Evolutionary conservation across 2,329 filamentous ascomycete genomes (phyloP), one percentile per base, ranked within the genome.

Genomic region (Penicillium italicum): DNA sequence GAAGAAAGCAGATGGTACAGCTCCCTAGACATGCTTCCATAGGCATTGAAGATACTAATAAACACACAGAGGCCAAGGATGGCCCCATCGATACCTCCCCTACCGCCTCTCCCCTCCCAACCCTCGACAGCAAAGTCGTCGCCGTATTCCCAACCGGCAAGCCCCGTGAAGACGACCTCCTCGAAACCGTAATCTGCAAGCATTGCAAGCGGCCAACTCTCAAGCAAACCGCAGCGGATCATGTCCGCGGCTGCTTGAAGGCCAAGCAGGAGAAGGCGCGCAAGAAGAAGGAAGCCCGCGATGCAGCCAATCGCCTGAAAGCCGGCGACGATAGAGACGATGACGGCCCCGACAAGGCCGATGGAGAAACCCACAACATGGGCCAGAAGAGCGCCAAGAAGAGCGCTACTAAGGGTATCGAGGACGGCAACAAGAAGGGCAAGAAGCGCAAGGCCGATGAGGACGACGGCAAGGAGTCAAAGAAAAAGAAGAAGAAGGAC

Each of bases 401-500:
- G 72, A 86, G 83, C 64, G 74, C 74, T 4, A 66, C 70, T 14
- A 74, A 74, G 64, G 72, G 69, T 1, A 80, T 83, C 40, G 80
- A 50, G 16, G 48, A 83, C 9, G 85, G 85, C 12, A 71, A 72
- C 10, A 82, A 82, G 57, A 87, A 87, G 66, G 85, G 87, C 45
- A 92, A 91, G 79, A 91, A 91, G 75, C 80, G 88, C 56, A 91
- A 91, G 74, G 86, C 88, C 8, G 87, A 90, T 8, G 87, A 74
- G 50, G 80, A 77, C 22, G 78, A 92, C 63, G 82, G 91, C 50
- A 94, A 94, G 76, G 88, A 84, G 16, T 88, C 89, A 0, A 94
- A 93, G 74, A 84, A 86, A 62, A 96, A 96, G 79, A 96, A 96
- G 79, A 96, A 96, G 79, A 96, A 96, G 77, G 91, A 96, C 60